Evolutionary conservation across 2,329 filamentous ascomycete species (phyloP).

Genomic region (Rasamsonia emersonii): DNA sequence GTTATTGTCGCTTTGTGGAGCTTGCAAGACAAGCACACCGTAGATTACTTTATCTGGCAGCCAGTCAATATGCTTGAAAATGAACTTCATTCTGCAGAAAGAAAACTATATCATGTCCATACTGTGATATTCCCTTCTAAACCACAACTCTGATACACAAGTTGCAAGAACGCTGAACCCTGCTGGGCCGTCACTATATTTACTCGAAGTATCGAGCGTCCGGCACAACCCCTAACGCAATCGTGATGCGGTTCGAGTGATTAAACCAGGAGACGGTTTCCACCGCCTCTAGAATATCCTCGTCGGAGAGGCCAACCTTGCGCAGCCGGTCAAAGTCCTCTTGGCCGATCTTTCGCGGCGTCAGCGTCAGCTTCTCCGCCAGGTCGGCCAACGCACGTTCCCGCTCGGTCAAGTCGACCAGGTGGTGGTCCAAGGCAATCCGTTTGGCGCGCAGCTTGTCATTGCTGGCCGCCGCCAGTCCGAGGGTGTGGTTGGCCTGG

Average conservation of each 20-base stretch:
- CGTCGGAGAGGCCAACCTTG: neutral
- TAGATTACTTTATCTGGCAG: too few species aligned
- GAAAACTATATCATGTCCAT: too few species aligned
- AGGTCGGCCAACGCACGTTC: neutral
- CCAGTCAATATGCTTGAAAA: too few species aligned
- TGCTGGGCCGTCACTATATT: too few species aligned
- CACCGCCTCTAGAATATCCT: slow-evolving; percentile 1
- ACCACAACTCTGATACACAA: too few species aligned
- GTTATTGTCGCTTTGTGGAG: too few species aligned
- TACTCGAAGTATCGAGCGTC: too few species aligned
- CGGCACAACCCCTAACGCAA: too few species aligned
- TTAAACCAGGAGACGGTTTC: slow-evolving; percentile 1
- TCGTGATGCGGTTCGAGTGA: slow-evolving; percentile 1
- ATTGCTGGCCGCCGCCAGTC: neutral
- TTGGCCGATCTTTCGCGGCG: neutral
- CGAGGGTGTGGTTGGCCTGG: neutral
- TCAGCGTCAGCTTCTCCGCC: neutral
- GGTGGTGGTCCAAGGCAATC: slow-evolving; percentile 1
- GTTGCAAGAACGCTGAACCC: too few species aligned
- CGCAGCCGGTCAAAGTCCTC: neutral
- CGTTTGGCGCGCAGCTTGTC: neutral
- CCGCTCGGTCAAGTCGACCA: slow-evolving; percentile 1
- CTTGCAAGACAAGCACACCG: too few species aligned
- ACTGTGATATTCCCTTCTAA: too few species aligned
- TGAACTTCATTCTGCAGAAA: too few species aligned